Evolutionary conservation across 768 basidiomycete species (phyloP).

Genomic region (Phaffia australis): DNA sequence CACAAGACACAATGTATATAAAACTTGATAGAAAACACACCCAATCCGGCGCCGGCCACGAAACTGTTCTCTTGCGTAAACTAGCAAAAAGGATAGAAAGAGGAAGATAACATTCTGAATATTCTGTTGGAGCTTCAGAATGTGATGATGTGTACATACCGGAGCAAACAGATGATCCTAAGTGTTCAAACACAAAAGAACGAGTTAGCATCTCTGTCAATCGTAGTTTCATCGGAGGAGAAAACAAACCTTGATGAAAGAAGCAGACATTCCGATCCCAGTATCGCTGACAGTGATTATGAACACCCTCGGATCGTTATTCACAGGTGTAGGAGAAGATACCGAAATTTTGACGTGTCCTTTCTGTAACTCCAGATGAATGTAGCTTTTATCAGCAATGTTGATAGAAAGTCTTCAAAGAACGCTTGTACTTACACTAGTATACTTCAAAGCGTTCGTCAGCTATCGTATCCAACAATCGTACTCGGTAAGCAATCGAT

Average conservation of each 20-base stretch:
- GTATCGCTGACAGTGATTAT: constrained; percentile 78
- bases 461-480: not conserved
- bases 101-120: not conserved
- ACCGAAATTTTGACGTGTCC: constrained; percentile 78
- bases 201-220: constrained; percentile 64
- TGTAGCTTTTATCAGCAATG: too few species aligned
- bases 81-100: constrained; percentile 87
- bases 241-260: not conserved
- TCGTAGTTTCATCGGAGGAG: constrained; percentile 52
- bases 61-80: constrained; percentile 93
- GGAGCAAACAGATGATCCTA: constrained; percentile 32
- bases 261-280: constrained; percentile 47
- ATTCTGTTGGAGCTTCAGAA: too few species aligned
- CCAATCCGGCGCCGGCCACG: constrained; percentile 83
- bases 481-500: not conserved
- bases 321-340: constrained; percentile 47
- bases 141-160: constrained; percentile 39
- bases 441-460: not conserved
- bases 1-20: too few species aligned
- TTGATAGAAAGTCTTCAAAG: too few species aligned
- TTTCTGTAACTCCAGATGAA: constrained; percentile 42
- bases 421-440: not conserved
- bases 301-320: constrained; percentile 51
- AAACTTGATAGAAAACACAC: constrained; percentile 60
- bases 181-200: too few species aligned